Evolutionary conservation across 1,284 basidiomycete genomes (phyloP).

Genomic region (Pterulicium gracile): DNA sequence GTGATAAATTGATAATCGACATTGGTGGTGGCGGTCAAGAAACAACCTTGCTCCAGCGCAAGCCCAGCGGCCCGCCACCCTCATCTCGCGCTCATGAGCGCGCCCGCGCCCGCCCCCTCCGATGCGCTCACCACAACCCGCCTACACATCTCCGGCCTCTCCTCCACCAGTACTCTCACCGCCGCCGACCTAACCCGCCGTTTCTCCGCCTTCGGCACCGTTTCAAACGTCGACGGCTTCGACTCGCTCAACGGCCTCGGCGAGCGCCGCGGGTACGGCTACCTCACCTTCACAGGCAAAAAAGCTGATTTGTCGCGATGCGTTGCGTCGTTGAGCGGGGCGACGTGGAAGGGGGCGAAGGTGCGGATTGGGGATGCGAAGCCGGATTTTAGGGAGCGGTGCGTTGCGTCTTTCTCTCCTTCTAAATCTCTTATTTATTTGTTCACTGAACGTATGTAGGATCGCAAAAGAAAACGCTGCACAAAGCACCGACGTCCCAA

Average conservation of each 20-base stretch:
- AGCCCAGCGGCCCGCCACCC: no score
- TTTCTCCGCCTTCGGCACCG: slow-evolving; percentile 54
- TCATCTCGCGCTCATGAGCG: no score
- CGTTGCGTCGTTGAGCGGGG: slow-evolving; percentile 66
- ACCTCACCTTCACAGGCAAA: slow-evolving; percentile 61
- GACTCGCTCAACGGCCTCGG: slow-evolving; percentile 54
- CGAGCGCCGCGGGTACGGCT: slow-evolving; percentile 57
- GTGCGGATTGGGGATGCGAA: slow-evolving; percentile 72
- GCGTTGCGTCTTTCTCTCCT: slow-evolving; percentile 7
- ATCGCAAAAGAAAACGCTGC: slow-evolving; percentile 24
- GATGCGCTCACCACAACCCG: slow-evolving; percentile 36
- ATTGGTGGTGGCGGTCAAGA: no score
- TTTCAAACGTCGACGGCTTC: slow-evolving; percentile 59
- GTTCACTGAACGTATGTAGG: slow-evolving; percentile 14
- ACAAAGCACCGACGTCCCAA: slow-evolving; percentile 21
- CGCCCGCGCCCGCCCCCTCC: background rate
- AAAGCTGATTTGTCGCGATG: slow-evolving; percentile 50
- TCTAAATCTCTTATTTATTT: background rate
- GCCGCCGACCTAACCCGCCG: slow-evolving; percentile 45
- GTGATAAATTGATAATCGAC: no score
- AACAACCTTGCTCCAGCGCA: no score
- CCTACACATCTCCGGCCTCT: slow-evolving; percentile 66
- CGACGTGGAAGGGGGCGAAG: slow-evolving; percentile 76
- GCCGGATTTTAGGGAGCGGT: slow-evolving; percentile 59
- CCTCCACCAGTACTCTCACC: slow-evolving; percentile 39